Evolutionary conservation across 2,329 filamentous ascomycete species (phyloP).

Genomic region (Pseudogymnoascus sp.): DNA sequence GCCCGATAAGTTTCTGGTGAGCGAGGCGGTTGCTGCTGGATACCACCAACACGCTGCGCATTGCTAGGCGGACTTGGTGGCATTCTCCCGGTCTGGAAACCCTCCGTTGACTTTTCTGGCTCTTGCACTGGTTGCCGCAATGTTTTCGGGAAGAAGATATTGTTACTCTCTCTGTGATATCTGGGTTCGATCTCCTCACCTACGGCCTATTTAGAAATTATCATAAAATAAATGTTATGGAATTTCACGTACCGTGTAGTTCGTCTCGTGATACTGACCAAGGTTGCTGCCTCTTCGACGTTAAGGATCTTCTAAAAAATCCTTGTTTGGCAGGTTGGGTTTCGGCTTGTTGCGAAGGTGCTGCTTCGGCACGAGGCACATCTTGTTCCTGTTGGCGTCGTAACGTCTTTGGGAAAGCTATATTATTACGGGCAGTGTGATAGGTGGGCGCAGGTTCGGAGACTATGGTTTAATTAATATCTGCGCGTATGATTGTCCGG

Average conservation of each 20-base stretch:
- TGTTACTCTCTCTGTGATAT: background rate
- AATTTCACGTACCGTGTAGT: background rate
- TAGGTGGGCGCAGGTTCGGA: background rate
- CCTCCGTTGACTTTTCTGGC: background rate
- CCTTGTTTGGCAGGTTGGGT: background rate
- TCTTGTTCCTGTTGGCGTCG: background rate
- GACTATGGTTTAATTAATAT: background rate
- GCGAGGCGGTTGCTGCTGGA: background rate
- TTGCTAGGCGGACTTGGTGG: background rate
- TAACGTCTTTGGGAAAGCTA: background rate
- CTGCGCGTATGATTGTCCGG: background rate
- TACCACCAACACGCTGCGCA: background rate
- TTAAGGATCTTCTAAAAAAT: conserved; percentile 1
- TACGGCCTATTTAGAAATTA: background rate
- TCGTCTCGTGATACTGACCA: background rate
- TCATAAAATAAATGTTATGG: background rate
- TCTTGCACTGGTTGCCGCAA: background rate
- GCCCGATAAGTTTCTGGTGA: background rate
- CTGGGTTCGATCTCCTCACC: background rate
- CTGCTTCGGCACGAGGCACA: background rate
- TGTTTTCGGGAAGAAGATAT: background rate
- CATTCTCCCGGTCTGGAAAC: background rate
- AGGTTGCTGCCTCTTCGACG: background rate
- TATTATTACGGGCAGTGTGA: background rate
- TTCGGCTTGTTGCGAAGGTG: background rate